Evolutionary conservation across 768 basidiomycete species (phyloP).

Genomic region (Paxillus ammoniavirescens): DNA sequence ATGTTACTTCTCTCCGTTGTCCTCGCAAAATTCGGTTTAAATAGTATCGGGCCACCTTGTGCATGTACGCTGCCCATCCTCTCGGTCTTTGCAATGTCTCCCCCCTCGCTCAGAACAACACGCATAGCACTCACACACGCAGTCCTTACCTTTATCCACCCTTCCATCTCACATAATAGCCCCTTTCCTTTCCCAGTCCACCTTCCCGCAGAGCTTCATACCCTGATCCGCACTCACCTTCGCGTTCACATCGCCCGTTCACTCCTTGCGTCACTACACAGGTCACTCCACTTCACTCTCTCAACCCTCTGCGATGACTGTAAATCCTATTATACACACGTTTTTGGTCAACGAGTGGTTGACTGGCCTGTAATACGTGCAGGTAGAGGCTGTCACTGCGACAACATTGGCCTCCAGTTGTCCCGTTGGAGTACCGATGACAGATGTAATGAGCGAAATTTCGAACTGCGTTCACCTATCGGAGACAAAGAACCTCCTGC

Average conservation of each 20-base stretch:
- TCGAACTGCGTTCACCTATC: conserved; percentile 31
- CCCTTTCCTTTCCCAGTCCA: conserved; percentile 21
- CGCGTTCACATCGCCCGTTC: conserved; percentile 41
- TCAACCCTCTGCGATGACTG: conserved; percentile 46
- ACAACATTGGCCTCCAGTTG: conserved; percentile 17
- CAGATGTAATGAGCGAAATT: conserved; percentile 15
- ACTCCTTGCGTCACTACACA: conserved; percentile 41
- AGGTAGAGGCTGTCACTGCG: conserved; percentile 47
- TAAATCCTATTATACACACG: conserved; percentile 49
- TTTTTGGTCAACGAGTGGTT: conserved; percentile 52
- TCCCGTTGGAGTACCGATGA: conserved; percentile 9
- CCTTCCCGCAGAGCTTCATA: conserved; percentile 53
- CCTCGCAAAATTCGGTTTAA: conserved; percentile 20
- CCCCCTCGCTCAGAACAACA: conserved; percentile 34
- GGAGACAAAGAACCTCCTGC: conserved; percentile 30
- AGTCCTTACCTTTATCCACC: conserved; percentile 48
- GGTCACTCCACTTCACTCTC: conserved; percentile 35
- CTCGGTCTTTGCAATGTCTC: conserved; percentile 8
- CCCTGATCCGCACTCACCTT: conserved; percentile 49
- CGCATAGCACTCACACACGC: conserved; percentile 51
- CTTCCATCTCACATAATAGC: conserved; percentile 35
- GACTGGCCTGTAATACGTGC: conserved; percentile 51
- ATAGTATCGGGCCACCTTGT: conserved; percentile 4
- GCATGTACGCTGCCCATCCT: neutral
- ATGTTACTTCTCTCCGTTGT: conserved; percentile 18